A percentile compares a stretch with the other conserved stretches of the same genome.
Evolutionary conservation across 768 basidiomycete genomes (phyloP).

Genomic region (Calocybe gangraenosa): DNA sequence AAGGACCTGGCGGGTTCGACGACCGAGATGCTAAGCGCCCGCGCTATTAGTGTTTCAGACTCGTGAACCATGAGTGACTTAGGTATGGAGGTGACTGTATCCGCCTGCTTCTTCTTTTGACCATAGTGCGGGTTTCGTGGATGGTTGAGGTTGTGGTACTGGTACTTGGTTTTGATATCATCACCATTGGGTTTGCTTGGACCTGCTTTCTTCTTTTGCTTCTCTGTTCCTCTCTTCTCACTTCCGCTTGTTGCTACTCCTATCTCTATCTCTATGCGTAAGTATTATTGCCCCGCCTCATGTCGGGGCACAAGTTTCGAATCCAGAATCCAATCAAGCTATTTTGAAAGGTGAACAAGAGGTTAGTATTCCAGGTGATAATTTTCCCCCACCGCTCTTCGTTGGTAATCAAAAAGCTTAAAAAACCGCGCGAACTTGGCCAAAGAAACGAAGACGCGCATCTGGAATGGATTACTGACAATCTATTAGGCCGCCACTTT

Average conservation of each 20-base stretch:
- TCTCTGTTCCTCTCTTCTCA: neutral
- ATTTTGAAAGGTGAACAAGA: slow-evolving; percentile 1
- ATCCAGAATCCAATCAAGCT: slow-evolving; percentile 8
- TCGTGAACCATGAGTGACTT: slow-evolving; percentile 5
- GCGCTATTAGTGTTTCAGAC: slow-evolving; percentile 53
- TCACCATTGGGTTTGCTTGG: neutral
- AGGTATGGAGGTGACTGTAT: slow-evolving; percentile 16
- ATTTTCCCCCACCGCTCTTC: no score
- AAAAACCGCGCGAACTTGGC: no score
- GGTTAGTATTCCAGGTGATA: slow-evolving; percentile 9
- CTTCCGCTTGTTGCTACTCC: neutral
- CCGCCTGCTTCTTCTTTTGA: neutral
- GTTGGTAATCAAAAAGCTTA: no score
- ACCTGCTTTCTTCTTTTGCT: slow-evolving; percentile 3
- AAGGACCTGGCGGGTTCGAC: slow-evolving; percentile 73
- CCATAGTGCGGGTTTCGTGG: neutral
- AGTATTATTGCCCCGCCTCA: slow-evolving; percentile 20
- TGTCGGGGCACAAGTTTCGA: slow-evolving; percentile 10
- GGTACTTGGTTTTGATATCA: slow-evolving; percentile 12
- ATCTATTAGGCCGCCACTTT: no score
- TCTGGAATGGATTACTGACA: no score
- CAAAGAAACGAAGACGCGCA: no score
- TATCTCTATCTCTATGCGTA: slow-evolving; percentile 17
- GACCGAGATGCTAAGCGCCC: slow-evolving; percentile 81
- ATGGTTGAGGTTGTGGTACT: slow-evolving; percentile 4